Base-by-base conservation (phyloP, 2,329 filamentous ascomycete species). In the Pseudogymnoascus sp. region DNA sequence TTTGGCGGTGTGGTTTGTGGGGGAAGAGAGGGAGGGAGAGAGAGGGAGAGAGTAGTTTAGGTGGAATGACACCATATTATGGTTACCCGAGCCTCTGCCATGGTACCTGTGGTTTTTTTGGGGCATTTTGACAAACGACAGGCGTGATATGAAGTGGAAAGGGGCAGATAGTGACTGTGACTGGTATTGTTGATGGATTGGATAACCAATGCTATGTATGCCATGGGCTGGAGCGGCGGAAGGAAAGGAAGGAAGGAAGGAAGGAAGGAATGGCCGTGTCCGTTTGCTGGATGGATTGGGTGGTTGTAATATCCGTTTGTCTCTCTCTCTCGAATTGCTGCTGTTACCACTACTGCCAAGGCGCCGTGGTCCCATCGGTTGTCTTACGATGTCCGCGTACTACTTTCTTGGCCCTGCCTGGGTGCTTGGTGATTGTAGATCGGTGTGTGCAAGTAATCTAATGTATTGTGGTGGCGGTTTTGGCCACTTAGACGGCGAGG, bases 201-300 rank as follows among this genome's bases (percentile, higher is more conserved):
- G n/a, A n/a, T n/a, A n/a, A n/a, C n/a, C n/a, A n/a, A n/a, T n/a
- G n/a, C n/a, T n/a, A n/a, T n/a, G n/a, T n/a, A n/a, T n/a, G n/a
- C n/a, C n/a, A n/a, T n/a, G n/a, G n/a, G n/a, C 31, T 3, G 7
- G 38, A 40, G 4, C 13, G 35, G 35, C 15, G 35, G 35, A n/a
- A 15, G 35, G 35, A n/a, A 35, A 35, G 73, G 75, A 76, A 77
- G 67, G 77, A 31, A 31, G 29, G 35, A 35, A 35, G 73, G 75
- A 76, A 77, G 67, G 77, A 31, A 31, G 29, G 29, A 31, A 31
- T 76, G 67, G 71, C 73, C 29, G 72, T 70, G 63, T 72, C 76
- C 44, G 66, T 74, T 23, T 23, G 63, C 72, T 70, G 26, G 26
- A 29, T 29, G 26, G 26, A 29, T 29, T 29, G 26, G 26, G 7